phyloP scores from a whole-genome alignment of 148 eudicot genomes.

The Vaccinium myrtillus region DNA sequence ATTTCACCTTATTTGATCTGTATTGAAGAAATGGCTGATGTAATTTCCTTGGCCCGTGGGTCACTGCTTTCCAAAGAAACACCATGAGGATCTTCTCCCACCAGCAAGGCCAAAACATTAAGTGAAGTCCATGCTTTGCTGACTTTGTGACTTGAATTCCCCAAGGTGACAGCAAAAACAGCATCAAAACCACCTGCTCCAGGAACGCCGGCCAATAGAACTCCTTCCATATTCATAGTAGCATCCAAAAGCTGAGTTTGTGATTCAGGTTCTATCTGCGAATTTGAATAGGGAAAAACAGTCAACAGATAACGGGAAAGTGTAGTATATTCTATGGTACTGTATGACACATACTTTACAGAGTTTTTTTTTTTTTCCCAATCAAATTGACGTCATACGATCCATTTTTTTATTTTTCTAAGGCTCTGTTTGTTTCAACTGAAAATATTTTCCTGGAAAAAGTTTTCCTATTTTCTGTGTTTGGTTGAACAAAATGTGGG shows the following conservation, averaged over 20 bases:
- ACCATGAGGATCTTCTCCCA: conserved; percentile 86
- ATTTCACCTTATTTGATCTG: conserved; percentile 32
- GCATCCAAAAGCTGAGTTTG: conserved; percentile 78
- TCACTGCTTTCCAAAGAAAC: conserved; percentile 65
- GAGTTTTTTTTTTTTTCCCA: not conserved
- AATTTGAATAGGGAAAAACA: not conserved
- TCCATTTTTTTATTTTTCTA: too few relatives aligned
- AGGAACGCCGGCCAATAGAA: conserved; percentile 93
- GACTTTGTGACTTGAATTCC: conserved; percentile 51
- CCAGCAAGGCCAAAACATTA: conserved; percentile 80
- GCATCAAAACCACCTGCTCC: conserved; percentile 99
- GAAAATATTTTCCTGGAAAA: too few relatives aligned
- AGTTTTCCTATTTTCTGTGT: too few relatives aligned
- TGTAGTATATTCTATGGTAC: not conserved
- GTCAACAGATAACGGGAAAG: not conserved
- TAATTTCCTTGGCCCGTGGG: conserved; percentile 58
- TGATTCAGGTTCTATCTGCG: conserved; percentile 87
- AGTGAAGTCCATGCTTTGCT: conserved; percentile 61
- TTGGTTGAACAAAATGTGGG: too few relatives aligned
- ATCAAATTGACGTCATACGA: not conserved
- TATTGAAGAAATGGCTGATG: conserved; percentile 49
- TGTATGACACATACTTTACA: too few relatives aligned
- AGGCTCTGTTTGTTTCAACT: too few relatives aligned
- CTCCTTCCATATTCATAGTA: conserved; percentile 86
- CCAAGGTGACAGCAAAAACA: conserved; percentile 77